phyloP scores from a whole-genome alignment of 2,329 filamentous ascomycete genomes.

The Teratosphaeria epicoccoides region DNA sequence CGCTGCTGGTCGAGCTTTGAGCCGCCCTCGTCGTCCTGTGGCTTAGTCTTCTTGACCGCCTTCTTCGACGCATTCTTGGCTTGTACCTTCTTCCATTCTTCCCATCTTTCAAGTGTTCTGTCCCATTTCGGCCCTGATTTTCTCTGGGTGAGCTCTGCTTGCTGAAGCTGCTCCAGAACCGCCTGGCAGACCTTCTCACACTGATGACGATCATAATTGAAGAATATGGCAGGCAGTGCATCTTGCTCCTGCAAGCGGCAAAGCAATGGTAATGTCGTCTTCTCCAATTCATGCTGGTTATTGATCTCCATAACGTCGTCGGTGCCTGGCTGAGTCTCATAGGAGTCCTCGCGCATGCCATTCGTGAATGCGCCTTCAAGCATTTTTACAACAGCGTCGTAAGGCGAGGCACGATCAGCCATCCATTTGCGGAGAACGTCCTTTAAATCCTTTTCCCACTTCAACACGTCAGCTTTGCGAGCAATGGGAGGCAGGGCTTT shows the following conservation, averaged over 20 bases:
- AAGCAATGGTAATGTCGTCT: conserved; percentile 48
- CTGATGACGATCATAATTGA: conserved; percentile 59
- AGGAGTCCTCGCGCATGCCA: conserved; percentile 13
- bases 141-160: conserved; percentile 48
- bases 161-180: conserved; percentile 43
- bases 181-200: conserved; percentile 51
- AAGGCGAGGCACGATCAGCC: conserved; percentile 42
- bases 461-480: conserved; percentile 54
- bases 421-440: conserved; percentile 50
- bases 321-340: conserved; percentile 13
- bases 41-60: conserved; percentile 26
- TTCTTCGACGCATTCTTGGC: conserved; percentile 28
- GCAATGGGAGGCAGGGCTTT: conserved; percentile 44
- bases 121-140: conserved; percentile 50
- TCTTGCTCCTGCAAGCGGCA: conserved; percentile 51
- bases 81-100: conserved; percentile 45
- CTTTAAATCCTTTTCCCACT: conserved; percentile 56
- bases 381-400: conserved; percentile 40
- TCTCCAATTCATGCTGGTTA: conserved; percentile 20
- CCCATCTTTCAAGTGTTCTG: conserved; percentile 46
- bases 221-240: conserved; percentile 62
- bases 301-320: conserved; percentile 4
- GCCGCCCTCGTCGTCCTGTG: conserved; percentile 36
- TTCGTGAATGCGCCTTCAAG: conserved; percentile 28
- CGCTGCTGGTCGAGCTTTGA: conserved; percentile 48